These are phyloP conservation scores for Oxytropis ochrocephala DNA, from an alignment of 306 rosid genomes.

Conservation along the genomic window DNA sequence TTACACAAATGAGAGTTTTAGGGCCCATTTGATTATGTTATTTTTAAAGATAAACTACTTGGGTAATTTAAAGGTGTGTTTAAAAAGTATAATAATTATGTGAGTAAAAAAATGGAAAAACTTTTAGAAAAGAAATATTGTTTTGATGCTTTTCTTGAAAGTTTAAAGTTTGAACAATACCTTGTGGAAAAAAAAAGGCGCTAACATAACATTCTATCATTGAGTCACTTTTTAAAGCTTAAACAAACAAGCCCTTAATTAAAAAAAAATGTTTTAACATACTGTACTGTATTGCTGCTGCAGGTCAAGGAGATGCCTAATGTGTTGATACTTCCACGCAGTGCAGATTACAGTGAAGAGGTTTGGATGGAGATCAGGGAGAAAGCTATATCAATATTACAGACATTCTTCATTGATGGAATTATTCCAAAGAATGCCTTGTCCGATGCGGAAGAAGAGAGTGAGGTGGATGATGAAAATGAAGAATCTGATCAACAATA, in stretches of 20 bases:
- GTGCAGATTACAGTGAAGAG: constrained; percentile 99
- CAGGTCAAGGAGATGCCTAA: constrained; percentile 99
- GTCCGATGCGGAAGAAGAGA: constrained; percentile 73
- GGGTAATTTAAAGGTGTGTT: not conserved
- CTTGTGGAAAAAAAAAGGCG: not conserved
- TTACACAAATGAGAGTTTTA: not conserved
- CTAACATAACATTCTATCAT: not conserved
- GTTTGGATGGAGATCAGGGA: constrained; percentile 99
- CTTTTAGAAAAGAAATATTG: not conserved
- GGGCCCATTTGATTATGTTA: not conserved
- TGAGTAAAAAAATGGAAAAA: not conserved
- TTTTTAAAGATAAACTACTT: not conserved
- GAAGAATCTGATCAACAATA: constrained; percentile 57
- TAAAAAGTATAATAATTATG: not conserved
- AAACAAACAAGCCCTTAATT: not conserved
- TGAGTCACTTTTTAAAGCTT: not conserved
- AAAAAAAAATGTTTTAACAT: constrained; percentile 4
- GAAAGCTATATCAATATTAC: constrained; percentile 82
- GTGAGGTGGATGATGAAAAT: constrained; percentile 57
- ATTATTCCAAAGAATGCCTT: constrained; percentile 64
- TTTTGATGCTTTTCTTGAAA: not conserved
- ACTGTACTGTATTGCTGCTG: constrained; percentile 22
- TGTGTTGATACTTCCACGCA: constrained; percentile 94
- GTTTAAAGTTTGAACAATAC: not conserved
- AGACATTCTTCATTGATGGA: constrained; percentile 78